Evolutionary conservation across 805 yeast species (phyloP).

Genomic region (Cyberlindnera amylophila): DNA sequence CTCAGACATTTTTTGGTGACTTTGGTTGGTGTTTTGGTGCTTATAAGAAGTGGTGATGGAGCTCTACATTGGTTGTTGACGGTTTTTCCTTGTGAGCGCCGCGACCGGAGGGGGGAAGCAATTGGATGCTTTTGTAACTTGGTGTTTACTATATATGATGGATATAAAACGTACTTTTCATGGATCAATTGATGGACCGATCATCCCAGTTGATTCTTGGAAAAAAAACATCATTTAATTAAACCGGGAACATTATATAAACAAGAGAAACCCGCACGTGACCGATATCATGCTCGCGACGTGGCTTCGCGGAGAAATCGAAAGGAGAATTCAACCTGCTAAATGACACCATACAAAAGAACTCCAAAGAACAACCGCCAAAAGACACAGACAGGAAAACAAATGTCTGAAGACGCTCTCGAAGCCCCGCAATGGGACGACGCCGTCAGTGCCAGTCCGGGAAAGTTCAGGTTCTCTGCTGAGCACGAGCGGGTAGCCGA

Average conservation of each 20-base stretch:
- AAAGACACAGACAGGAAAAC: no score
- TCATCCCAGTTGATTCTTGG: no score
- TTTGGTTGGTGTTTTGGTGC: background rate
- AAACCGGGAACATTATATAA: no score
- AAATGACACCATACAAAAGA: no score
- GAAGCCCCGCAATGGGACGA: conserved; percentile 64
- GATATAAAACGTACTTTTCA: no score
- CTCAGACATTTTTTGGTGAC: conserved; percentile 11
- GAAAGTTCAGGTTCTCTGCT: conserved; percentile 3
- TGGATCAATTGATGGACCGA: no score
- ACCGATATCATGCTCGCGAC: background rate
- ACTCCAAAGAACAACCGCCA: no score
- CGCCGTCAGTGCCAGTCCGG: conserved; percentile 37
- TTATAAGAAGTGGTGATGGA: background rate
- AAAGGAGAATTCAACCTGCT: background rate
- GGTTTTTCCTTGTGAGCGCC: background rate
- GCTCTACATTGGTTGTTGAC: background rate
- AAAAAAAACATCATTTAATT: no score
- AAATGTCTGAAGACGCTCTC: conserved; percentile 37
- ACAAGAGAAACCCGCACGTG: no score
- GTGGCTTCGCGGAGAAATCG: conserved; percentile 2
- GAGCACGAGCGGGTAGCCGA: conserved; percentile 8
- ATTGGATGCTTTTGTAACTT: no score
- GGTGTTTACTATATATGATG: no score
- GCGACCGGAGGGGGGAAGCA: no score